These are phyloP conservation scores for Cordyceps farinosa DNA, from an alignment of 2,329 filamentous ascomycete species.

Conservation along the genomic window DNA sequence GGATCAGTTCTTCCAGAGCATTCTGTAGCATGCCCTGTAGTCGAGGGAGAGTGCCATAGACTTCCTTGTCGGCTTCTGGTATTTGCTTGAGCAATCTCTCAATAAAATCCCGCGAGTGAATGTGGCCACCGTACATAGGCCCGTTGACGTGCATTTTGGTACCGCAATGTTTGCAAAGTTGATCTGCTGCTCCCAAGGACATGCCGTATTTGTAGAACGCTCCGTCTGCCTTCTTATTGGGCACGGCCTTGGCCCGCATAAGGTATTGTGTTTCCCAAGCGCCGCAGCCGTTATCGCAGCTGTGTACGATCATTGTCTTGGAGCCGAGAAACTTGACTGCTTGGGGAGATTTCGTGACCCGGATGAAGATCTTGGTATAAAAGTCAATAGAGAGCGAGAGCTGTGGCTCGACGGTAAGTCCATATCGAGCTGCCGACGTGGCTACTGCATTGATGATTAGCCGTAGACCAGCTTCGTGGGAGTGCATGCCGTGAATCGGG, in stretches of 20 bases:
- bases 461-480: conserved; percentile 84
- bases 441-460: conserved; percentile 82
- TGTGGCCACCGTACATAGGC: conserved; percentile 89
- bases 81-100: conserved; percentile 71
- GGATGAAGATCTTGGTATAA: conserved; percentile 85
- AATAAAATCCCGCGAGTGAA: conserved; percentile 83
- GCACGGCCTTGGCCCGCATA: conserved; percentile 61
- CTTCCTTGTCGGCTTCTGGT: conserved; percentile 59
- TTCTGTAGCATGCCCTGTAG: conserved; percentile 90
- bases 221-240: conserved; percentile 67
- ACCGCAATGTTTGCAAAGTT: conserved; percentile 77
- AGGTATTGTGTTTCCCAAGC: conserved; percentile 82
- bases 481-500: conserved; percentile 78
- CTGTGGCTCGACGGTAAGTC: conserved; percentile 82
- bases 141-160: conserved; percentile 83
- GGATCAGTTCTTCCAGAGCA: conserved; percentile 70
- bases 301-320: conserved; percentile 91
- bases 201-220: conserved; percentile 76
- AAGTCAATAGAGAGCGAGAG: conserved; percentile 95
- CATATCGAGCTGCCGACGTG: conserved; percentile 76
- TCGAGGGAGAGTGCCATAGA: conserved; percentile 75
- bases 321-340: conserved; percentile 87
- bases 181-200: conserved; percentile 64
- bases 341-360: conserved; percentile 72
- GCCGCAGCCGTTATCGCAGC: conserved; percentile 87